These are phyloP conservation scores for Paecilomyces formosus DNA, from an alignment of 2,329 filamentous ascomycete genomes.

Conservation along the genomic window DNA sequence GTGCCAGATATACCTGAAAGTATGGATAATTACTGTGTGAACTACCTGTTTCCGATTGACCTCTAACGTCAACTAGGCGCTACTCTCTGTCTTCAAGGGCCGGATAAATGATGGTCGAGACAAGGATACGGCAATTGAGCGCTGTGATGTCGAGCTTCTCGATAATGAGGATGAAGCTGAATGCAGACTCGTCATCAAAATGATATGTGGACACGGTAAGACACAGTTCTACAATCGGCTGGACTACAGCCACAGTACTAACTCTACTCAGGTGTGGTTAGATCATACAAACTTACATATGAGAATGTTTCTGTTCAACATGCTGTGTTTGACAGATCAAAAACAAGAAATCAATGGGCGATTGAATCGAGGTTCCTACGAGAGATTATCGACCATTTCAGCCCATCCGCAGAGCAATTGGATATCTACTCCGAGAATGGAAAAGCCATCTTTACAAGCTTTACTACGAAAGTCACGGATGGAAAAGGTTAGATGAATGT, in stretches of 20 bases:
- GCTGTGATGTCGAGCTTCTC: constrained; percentile 54
- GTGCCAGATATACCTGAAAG: constrained; percentile 53
- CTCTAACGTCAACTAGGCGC: constrained; percentile 27
- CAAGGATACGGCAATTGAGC: constrained; percentile 53
- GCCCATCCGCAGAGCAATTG: constrained; percentile 56
- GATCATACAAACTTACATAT: constrained; percentile 59
- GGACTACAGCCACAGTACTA: constrained; percentile 4
- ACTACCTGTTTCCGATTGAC: neutral
- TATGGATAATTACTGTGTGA: constrained; percentile 19
- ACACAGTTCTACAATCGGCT: neutral
- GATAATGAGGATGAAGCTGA: constrained; percentile 49
- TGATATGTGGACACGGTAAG: constrained; percentile 54
- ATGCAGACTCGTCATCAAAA: constrained; percentile 54
- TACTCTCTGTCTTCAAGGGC: constrained; percentile 58
- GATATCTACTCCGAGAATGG: constrained; percentile 54
- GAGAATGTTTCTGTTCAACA: constrained; percentile 56
- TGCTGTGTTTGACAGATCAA: constrained; percentile 53
- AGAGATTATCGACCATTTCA: constrained; percentile 59
- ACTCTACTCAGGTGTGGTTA: constrained; percentile 46
- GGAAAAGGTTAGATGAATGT: constrained; percentile 43
- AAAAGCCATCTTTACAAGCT: constrained; percentile 57
- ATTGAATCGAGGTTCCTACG: constrained; percentile 50
- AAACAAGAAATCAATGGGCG: constrained; percentile 51
- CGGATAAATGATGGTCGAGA: constrained; percentile 47
- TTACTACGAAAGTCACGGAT: constrained; percentile 56